Evolutionary conservation across 345 rosid genomes (phyloP).

Genomic region (Aurinia saxatilis): DNA sequence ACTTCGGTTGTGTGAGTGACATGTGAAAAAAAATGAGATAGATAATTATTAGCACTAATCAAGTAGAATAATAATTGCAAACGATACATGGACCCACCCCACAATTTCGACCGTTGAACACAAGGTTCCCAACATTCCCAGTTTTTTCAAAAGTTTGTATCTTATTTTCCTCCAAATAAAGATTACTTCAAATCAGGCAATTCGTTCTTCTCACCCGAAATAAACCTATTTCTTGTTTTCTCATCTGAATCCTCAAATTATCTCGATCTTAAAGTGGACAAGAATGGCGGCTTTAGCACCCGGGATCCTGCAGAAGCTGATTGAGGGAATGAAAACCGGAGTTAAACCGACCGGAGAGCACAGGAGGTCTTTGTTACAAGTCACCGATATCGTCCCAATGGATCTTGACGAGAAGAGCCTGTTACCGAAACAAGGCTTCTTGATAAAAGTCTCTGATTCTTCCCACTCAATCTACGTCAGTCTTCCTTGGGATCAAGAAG

Average conservation of each 20-base stretch:
- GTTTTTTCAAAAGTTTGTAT: no score
- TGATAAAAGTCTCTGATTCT: conserved; percentile 87
- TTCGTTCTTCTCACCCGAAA: no score
- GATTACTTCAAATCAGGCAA: no score
- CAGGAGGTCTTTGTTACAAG: conserved; percentile 81
- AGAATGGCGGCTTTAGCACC: conserved; percentile 79
- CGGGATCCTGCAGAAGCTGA: conserved; percentile 68
- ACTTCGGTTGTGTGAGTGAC: no score
- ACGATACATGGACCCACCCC: conserved; percentile 15
- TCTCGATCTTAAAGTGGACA: not conserved
- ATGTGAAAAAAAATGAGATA: no score
- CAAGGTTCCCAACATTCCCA: conserved; percentile 15
- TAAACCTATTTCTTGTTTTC: not conserved
- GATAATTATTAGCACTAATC: no score
- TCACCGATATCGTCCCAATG: conserved; percentile 88
- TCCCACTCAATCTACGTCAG: conserved; percentile 85
- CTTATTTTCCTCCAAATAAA: no score
- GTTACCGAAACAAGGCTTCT: conserved; percentile 85
- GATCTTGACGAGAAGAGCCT: conserved; percentile 93
- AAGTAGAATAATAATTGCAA: not conserved
- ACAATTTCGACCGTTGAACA: conserved; percentile 29
- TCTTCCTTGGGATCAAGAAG: conserved; percentile 84
- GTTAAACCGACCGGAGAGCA: conserved; percentile 80
- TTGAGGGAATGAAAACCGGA: conserved; percentile 81
- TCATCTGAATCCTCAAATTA: not conserved